Evolutionary conservation across 2,329 filamentous ascomycete species (phyloP).

Genomic region (Cladosporium sp.): DNA sequence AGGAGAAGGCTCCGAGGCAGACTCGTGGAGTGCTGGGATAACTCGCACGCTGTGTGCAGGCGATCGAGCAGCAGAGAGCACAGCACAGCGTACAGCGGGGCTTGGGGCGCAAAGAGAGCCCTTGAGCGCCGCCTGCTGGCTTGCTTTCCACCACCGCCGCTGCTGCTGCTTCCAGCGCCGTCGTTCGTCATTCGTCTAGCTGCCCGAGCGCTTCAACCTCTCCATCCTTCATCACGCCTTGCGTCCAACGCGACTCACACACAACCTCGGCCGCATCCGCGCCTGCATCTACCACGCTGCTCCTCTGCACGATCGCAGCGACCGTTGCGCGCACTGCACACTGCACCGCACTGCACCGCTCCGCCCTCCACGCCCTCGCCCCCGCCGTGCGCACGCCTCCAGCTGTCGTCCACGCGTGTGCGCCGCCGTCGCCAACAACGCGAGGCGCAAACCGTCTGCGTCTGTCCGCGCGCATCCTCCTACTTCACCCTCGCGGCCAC

Average conservation of each 20-base stretch:
- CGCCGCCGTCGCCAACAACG: constrained; percentile 9
- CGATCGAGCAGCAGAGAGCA: constrained; percentile 7
- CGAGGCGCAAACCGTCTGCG: background rate
- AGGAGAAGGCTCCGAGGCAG: constrained; percentile 4
- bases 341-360: background rate
- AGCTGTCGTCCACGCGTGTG: constrained; percentile 6
- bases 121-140: background rate
- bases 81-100: background rate
- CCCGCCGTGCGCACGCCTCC: constrained; percentile 14
- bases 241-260: constrained; percentile 6
- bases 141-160: background rate
- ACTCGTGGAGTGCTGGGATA: constrained; percentile 1
- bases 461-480: constrained; percentile 2
- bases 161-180: background rate
- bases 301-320: constrained; percentile 8
- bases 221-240: constrained; percentile 2
- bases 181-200: background rate
- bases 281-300: constrained; percentile 7
- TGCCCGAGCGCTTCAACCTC: background rate
- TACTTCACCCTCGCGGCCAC: constrained; percentile 16
- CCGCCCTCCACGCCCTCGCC: background rate
- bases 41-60: background rate
- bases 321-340: constrained; percentile 2
- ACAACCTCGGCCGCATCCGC: constrained; percentile 4
- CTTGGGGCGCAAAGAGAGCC: background rate